phyloP scores from a whole-genome alignment of 2,329 filamentous ascomycete genomes.

The Xylariaceae sp. region DNA sequence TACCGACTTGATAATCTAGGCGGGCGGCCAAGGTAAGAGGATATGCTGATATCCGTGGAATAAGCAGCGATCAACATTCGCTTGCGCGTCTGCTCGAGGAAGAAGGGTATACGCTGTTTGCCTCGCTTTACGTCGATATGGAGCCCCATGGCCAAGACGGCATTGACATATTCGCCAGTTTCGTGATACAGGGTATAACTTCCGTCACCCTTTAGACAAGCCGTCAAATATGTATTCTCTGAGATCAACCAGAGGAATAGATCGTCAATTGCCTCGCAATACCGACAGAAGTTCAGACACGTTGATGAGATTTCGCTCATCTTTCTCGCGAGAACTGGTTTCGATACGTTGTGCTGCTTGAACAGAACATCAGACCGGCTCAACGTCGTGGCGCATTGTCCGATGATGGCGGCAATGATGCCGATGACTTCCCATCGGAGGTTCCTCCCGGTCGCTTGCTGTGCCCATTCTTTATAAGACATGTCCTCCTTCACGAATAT shows the following conservation, averaged over 20 bases:
- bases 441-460: slow-evolving; percentile 28
- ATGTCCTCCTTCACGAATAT: slow-evolving; percentile 28
- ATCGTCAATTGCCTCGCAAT: slow-evolving; percentile 32
- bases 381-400: slow-evolving; percentile 27
- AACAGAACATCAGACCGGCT: slow-evolving; percentile 28
- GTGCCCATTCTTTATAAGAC: slow-evolving; percentile 28
- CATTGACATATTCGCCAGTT: slow-evolving; percentile 29
- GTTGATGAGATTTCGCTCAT: slow-evolving; percentile 29
- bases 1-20: slow-evolving; percentile 33
- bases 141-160: slow-evolving; percentile 32
- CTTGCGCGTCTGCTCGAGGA: slow-evolving; percentile 31
- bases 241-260: slow-evolving; percentile 32
- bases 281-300: slow-evolving; percentile 32
- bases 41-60: slow-evolving; percentile 29
- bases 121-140: slow-evolving; percentile 31
- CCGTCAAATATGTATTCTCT: slow-evolving; percentile 25
- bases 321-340: slow-evolving; percentile 26
- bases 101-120: slow-evolving; percentile 29
- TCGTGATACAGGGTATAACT: slow-evolving; percentile 30
- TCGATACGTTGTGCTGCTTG: slow-evolving; percentile 26
- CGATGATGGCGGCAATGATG: slow-evolving; percentile 30
- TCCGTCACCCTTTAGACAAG: slow-evolving; percentile 28
- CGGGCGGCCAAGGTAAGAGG: slow-evolving; percentile 33
- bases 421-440: slow-evolving; percentile 36
- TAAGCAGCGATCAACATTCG: slow-evolving; percentile 26